Evolutionary conservation across 306 rosid species (phyloP), one percentile per base, ranked within the genome.

Genomic region (Cicer bijugum): DNA sequence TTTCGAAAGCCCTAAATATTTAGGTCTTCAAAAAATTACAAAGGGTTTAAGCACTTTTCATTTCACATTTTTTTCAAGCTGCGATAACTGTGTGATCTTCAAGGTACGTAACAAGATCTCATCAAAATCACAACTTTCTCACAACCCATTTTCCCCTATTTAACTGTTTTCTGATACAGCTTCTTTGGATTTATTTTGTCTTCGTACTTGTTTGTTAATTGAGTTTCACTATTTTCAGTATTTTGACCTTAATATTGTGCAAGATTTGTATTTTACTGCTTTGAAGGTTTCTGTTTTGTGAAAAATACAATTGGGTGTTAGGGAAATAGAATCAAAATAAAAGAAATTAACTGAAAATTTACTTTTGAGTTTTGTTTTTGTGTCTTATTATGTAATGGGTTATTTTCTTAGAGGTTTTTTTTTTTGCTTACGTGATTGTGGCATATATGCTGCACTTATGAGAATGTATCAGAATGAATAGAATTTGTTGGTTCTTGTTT

Each of bases 21-120:
- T 50, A 16, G 37, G 42, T 7, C 7, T 33, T 1, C 2, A 10
- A 0, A 28, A 28, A 3, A 28, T 3, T 64, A 12, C 4, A 11
- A 16, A 16, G 84, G 84, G 84, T 44, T 80, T 77, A 15, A 35
- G 72, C 60, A 19, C 28, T 7, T 9, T 39, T 9, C 38, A n/a
- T 57, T 57, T 7, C 33, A 28, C 46, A 74, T 15, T 8, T 8
- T 63, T 63, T 4, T 12, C 38, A 12, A 51, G 9, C 65, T 20
- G 56, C 33, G 23, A 62, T 3, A 20, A 66, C 5, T 28, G 35
- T 28, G 37, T 47, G 69, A 9, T 47, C 48, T 40, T 62, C 81
- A 55, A 55, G 50, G 56, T 47, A 42, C 50, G 82, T 73, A 77
- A 1, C 9, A 57, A 61, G 33, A 72, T 76, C 80, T 77, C 56